A percentile compares a stretch with the other conserved stretches of the same genome.
phyloP scores from a whole-genome alignment of 257 asterid genomes.

The Solanum habrochaites region DNA sequence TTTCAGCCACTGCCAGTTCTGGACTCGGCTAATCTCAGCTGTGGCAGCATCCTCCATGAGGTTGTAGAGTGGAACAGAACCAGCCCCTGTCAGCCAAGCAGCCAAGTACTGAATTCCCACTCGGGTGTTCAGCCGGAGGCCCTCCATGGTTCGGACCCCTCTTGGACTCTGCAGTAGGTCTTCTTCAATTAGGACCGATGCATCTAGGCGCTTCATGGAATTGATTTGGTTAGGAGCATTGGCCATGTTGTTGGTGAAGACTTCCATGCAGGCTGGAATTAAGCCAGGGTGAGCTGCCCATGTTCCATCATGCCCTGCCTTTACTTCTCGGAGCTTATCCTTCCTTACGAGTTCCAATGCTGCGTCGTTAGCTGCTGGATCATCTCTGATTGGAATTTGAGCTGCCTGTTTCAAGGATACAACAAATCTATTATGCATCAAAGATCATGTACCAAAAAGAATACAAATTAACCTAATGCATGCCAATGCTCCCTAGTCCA shows the following conservation, averaged over 20 bases:
- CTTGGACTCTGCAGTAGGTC: conserved; percentile 69
- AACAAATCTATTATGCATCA: not conserved
- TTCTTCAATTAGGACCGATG: conserved; percentile 31
- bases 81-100: conserved; percentile 83
- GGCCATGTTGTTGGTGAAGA: conserved; percentile 50
- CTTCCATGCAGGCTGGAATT: conserved; percentile 58
- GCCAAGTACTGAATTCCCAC: conserved; percentile 91
- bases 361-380: conserved; percentile 71
- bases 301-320: conserved; percentile 95
- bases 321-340: conserved; percentile 76
- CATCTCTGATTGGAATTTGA: conserved; percentile 84
- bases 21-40: conserved; percentile 94
- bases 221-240: conserved; percentile 54
- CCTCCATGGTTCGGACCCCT: conserved; percentile 79
- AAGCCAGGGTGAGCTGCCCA: conserved; percentile 99
- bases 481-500: not conserved
- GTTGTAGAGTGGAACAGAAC: conserved; percentile 90
- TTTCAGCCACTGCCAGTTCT: conserved; percentile 94
- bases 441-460: not conserved
- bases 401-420: conserved; percentile 54
- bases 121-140: conserved; percentile 81
- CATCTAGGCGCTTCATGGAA: conserved; percentile 51
- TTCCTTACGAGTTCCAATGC: conserved; percentile 67
- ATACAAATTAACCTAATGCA: not conserved
- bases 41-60: conserved; percentile 99